phyloP scores from a whole-genome alignment of 805 yeast species.

The Metschnikowia vanudenii region DNA sequence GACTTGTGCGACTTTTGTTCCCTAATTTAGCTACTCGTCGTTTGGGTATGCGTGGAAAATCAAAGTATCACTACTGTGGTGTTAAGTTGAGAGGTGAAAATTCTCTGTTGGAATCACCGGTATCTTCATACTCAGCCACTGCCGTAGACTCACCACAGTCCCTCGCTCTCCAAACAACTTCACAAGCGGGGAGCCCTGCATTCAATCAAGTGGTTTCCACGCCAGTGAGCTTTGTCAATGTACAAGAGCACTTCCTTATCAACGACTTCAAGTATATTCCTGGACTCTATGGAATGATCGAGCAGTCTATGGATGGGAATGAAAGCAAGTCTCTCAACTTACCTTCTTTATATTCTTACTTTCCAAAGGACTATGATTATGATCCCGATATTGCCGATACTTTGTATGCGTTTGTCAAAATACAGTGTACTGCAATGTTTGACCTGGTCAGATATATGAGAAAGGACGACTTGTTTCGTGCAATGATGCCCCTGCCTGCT shows the following conservation, averaged over 20 bases:
- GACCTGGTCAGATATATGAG: constrained; percentile 69
- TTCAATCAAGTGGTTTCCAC: constrained; percentile 12
- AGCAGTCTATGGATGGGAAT: constrained; percentile 16
- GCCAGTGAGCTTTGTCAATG: constrained; percentile 20
- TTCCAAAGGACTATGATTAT: constrained; percentile 45
- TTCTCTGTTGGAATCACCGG: constrained; percentile 21
- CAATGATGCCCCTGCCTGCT: constrained; percentile 50
- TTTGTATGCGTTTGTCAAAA: constrained; percentile 57
- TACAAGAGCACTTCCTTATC: constrained; percentile 18
- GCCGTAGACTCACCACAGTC: constrained; percentile 18
- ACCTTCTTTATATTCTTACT: constrained; percentile 42
- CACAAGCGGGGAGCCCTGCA: constrained; percentile 12
- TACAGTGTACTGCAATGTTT: constrained; percentile 62
- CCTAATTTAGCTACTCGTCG: constrained; percentile 74
- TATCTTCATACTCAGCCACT: constrained; percentile 14
- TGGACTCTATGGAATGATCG: constrained; percentile 26
- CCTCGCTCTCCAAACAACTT: constrained; percentile 16
- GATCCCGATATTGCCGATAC: constrained; percentile 57
- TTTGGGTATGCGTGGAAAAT: constrained; percentile 77
- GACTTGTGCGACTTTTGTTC: constrained; percentile 32
- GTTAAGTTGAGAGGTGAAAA: constrained; percentile 38
- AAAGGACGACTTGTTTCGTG: constrained; percentile 55
- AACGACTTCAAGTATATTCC: constrained; percentile 32
- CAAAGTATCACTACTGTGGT: constrained; percentile 86
- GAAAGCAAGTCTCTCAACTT: constrained; percentile 22